phyloP scores from a whole-genome alignment of 2,329 filamentous ascomycete genomes.

The Aspergillus thermomutatus region DNA sequence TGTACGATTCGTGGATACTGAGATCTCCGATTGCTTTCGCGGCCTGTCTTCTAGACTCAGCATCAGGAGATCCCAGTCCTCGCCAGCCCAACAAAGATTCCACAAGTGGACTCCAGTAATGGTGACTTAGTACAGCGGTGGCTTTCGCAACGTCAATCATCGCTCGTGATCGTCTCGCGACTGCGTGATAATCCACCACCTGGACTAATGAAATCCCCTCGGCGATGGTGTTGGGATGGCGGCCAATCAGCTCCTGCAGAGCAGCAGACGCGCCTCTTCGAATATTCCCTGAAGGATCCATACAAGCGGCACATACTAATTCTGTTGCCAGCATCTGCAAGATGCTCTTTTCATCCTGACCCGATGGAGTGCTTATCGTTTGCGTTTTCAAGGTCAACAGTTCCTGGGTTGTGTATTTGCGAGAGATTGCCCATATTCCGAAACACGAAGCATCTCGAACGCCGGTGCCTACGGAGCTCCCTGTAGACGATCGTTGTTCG shows the following conservation, averaged over 20 bases:
- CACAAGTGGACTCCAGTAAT: slow-evolving; percentile 67
- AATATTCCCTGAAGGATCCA: slow-evolving; percentile 92
- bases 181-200: slow-evolving; percentile 85
- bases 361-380: slow-evolving; percentile 26
- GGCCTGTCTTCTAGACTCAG: slow-evolving; percentile 67
- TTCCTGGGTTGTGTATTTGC: slow-evolving; percentile 79
- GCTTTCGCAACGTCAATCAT: slow-evolving; percentile 71
- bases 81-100: slow-evolving; percentile 77
- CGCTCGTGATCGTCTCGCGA: slow-evolving; percentile 80
- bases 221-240: slow-evolving; percentile 80
- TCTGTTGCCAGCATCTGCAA: slow-evolving; percentile 78
- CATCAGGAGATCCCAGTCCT: slow-evolving; percentile 78
- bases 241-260: slow-evolving; percentile 86
- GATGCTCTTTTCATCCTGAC: slow-evolving; percentile 42
- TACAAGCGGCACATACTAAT: slow-evolving; percentile 73
- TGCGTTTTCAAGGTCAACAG: slow-evolving; percentile 58
- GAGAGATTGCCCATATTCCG: slow-evolving; percentile 87
- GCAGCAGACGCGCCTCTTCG: slow-evolving; percentile 88
- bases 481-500: slow-evolving; percentile 81
- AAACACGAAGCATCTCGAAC: slow-evolving; percentile 95
- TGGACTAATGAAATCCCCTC: slow-evolving; percentile 86
- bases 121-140: slow-evolving; percentile 61
- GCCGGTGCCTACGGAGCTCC: slow-evolving; percentile 81
- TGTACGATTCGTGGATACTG: slow-evolving; percentile 31
- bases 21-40: slow-evolving; percentile 63